Evolutionary conservation across 1,284 basidiomycete genomes (phyloP), one percentile per base, ranked within the genome.

Genomic region (Fomitiporia mediterranea): DNA sequence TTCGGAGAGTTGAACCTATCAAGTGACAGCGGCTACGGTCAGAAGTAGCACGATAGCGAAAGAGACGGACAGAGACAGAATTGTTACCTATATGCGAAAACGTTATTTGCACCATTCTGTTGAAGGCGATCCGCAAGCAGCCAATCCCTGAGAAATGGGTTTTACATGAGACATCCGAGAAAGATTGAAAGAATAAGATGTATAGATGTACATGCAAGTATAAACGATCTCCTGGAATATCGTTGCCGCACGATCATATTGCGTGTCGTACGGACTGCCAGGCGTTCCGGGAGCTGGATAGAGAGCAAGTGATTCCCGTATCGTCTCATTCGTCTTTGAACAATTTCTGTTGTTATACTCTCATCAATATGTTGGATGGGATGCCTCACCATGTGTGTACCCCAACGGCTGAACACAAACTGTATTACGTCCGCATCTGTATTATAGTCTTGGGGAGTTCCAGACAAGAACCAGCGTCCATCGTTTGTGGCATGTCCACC

Each of bases 201-300:
- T n/a, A n/a, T n/a, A n/a, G n/a, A n/a, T n/a, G n/a, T 13, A 65
- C 72, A 6, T 39, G 76, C 75, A 77, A 74, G 72, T 75, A 77
- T 15, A 76, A 11, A 75, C 65, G 0, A 71, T 69, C 8, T 77
- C 72, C 25, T 73, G 73, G 37, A 71, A 72, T 58, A 77, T 75
- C 3, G 68, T 68, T 57, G 66, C 68, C 4, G 73, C 73, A 17
- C 74, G 67, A 37, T 75, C 74, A 59, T 69, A 77, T 51, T 76
- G 66, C 2, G 71, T 72, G 1, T 65, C 59, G 56, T 74, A 76
- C 2, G 70, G 68, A 57, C 71, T 72, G 28, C 70, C 71, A 5
- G 66, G 51, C 0, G 64, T 60, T 19, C 63, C 65, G 2, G 73
- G 72, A 21, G 67, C 60, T 2, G 74, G 74, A 62, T 77, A 77